These are phyloP conservation scores for Elaeis oleifera DNA, from an alignment of 202 grass and related monocot genomes.

Conservation along the genomic window DNA sequence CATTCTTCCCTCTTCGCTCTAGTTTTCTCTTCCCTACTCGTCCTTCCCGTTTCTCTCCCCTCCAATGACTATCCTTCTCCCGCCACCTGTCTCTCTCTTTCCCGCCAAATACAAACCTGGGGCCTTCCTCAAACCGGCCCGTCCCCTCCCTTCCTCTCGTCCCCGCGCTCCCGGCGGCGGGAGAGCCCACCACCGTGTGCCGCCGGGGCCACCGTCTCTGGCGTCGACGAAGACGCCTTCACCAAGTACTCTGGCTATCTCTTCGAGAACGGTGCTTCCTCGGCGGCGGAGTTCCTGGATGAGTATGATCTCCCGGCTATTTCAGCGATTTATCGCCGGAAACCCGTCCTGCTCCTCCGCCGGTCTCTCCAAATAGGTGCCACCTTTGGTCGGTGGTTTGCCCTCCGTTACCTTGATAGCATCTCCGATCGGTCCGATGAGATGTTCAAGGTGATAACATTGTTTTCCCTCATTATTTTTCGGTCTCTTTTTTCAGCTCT, in stretches of 20 bases:
- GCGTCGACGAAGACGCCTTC: conserved; percentile 59
- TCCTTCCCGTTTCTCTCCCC: too few relatives aligned
- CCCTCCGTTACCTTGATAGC: conserved; percentile 51
- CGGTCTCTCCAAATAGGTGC: conserved; percentile 55
- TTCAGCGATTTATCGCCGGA: conserved; percentile 56
- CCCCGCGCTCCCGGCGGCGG: conserved; percentile 11
- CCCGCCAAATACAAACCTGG: conserved; percentile 3
- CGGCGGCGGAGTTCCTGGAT: conserved; percentile 51
- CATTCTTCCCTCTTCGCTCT: too few relatives aligned
- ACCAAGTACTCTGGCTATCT: conserved; percentile 85
- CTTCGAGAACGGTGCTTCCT: conserved; percentile 49
- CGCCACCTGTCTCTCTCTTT: background rate
- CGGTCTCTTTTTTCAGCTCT: background rate
- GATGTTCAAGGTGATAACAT: conserved; percentile 60
- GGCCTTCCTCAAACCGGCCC: conserved; percentile 24
- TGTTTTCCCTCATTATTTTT: background rate
- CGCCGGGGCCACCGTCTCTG: conserved; percentile 18
- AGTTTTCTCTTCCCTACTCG: background rate
- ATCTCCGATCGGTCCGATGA: conserved; percentile 53
- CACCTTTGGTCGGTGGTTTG: conserved; percentile 82
- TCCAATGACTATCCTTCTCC: background rate
- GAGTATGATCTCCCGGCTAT: conserved; percentile 46
- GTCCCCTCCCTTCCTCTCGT: conserved; percentile 16
- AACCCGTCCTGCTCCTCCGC: conserved; percentile 80
- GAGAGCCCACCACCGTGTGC: conserved; percentile 6